Conservation (phyloP, 2,329 filamentous ascomycete genomes). For the Stemphylium vesicarium region DNA sequence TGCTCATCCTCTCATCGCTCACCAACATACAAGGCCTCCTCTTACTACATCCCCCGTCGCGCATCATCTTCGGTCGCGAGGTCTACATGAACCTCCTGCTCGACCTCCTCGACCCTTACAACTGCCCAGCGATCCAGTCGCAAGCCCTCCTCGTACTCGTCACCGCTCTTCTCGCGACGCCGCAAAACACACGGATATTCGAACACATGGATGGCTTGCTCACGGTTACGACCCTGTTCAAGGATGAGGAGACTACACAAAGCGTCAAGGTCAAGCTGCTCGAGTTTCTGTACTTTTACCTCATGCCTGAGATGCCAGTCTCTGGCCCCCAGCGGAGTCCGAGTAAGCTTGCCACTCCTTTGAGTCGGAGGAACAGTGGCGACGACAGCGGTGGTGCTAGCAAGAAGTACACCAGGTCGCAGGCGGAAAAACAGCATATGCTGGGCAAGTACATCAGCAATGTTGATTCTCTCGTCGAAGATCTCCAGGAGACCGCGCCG, state of each 20-base stretch:
- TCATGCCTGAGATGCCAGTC: slow-evolving; percentile 83
- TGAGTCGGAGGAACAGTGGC: slow-evolving; percentile 42
- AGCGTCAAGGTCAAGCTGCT: slow-evolving; percentile 96
- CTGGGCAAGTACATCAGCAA: slow-evolving; percentile 77
- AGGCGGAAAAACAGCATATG: slow-evolving; percentile 81
- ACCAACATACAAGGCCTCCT: slow-evolving; percentile 88
- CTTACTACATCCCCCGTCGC: slow-evolving; percentile 87
- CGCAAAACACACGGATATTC: slow-evolving; percentile 88
- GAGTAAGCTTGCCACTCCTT: slow-evolving; percentile 40
- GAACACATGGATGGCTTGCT: slow-evolving; percentile 90
- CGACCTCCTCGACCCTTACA: slow-evolving; percentile 87
- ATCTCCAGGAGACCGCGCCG: slow-evolving; percentile 78
- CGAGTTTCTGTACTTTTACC: slow-evolving; percentile 97
- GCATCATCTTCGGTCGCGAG: slow-evolving; percentile 84
- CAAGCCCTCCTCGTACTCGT: slow-evolving; percentile 89
- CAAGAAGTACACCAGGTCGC: slow-evolving; percentile 60
- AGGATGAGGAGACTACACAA: slow-evolving; percentile 80
- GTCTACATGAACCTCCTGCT: slow-evolving; percentile 96
- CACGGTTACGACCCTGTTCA: slow-evolving; percentile 91
- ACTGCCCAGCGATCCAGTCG: slow-evolving; percentile 90
- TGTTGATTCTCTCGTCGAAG: slow-evolving; percentile 83
- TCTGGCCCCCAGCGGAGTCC: slow-evolving; percentile 48
- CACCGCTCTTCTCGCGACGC: slow-evolving; percentile 83
- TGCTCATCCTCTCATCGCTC: slow-evolving; percentile 85
- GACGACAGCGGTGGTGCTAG: slow-evolving; percentile 36